These are phyloP conservation scores for Backusella luteola DNA, from an alignment of 192 early-diverging fungal genomes.

Conservation along the genomic window DNA sequence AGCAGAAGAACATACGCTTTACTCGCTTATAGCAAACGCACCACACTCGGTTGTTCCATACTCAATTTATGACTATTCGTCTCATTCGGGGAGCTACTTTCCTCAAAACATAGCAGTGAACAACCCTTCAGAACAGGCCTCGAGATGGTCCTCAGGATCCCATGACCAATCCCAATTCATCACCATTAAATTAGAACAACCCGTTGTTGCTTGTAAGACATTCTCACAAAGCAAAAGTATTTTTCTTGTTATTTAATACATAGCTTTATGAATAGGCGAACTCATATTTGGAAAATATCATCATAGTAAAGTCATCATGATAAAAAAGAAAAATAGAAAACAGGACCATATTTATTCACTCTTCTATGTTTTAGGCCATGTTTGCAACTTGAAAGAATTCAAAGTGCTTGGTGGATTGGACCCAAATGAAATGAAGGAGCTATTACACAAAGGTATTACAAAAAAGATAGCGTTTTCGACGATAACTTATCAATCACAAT, in stretches of 20 bases:
- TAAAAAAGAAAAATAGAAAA: not conserved
- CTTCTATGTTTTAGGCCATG: conserved; percentile 51
- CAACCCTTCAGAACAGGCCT: conserved; percentile 85
- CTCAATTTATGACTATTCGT: conserved; percentile 73
- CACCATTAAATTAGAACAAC: conserved; percentile 82
- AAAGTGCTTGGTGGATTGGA: conserved; percentile 88
- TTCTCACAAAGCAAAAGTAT: not conserved
- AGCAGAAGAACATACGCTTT: not conserved
- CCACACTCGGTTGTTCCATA: conserved; percentile 40
- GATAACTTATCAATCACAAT: not conserved
- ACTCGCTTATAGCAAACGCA: not conserved
- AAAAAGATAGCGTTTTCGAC: not conserved
- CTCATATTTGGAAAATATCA: conserved; percentile 97
- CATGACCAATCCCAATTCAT: conserved; percentile 94
- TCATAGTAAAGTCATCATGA: conserved; percentile 41
- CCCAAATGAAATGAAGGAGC: conserved; percentile 83
- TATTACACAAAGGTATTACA: conserved; percentile 68
- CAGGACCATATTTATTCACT: not conserved
- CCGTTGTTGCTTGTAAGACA: conserved; percentile 75
- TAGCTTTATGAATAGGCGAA: conserved; percentile 46
- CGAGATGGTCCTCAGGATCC: conserved; percentile 84
- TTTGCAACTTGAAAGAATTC: conserved; percentile 97
- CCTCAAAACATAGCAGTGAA: conserved; percentile 82
- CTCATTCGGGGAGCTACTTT: conserved; percentile 80
- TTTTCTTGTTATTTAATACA: not conserved